A percentile compares a stretch with the other conserved stretches of the same genome.
These are phyloP conservation scores for Caloboletus inedulis DNA, from an alignment of 1,284 basidiomycete species.

Conservation along the genomic window DNA sequence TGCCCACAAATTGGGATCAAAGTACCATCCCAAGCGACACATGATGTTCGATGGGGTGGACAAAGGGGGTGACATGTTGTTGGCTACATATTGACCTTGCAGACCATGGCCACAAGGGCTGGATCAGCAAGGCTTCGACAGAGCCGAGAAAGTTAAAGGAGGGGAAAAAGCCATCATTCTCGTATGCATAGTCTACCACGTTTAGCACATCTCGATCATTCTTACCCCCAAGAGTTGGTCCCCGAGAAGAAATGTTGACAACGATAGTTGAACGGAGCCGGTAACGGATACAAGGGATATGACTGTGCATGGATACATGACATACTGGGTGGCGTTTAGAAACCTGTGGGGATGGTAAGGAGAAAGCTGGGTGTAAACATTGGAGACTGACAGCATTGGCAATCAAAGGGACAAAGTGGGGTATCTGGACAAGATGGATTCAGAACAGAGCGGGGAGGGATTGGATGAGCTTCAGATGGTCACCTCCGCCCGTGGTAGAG, in stretches of 20 bases:
- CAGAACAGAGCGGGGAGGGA: constrained; percentile 14
- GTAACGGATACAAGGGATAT: constrained; percentile 1
- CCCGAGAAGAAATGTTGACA: neutral
- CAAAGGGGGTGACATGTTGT: constrained; percentile 38
- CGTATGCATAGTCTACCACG: neutral
- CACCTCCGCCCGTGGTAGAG: constrained; percentile 72
- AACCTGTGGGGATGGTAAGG: constrained; percentile 37
- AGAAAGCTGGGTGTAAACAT: neutral
- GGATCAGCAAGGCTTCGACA: constrained; percentile 61
- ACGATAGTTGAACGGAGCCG: neutral
- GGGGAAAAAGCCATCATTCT: neutral
- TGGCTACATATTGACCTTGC: constrained; percentile 66
- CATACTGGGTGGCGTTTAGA: constrained; percentile 31
- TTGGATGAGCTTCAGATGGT: constrained; percentile 28
- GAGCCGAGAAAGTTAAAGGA: constrained; percentile 40
- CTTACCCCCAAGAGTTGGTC: neutral
- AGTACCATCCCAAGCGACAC: constrained; percentile 22
- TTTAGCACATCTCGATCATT: neutral
- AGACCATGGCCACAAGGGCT: constrained; percentile 39
- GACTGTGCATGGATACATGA: neutral
- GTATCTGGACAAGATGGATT: constrained; percentile 47
- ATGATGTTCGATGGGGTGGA: constrained; percentile 21
- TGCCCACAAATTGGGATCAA: constrained; percentile 17
- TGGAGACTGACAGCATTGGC: constrained; percentile 70
- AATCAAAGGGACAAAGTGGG: constrained; percentile 77